These are phyloP conservation scores for Coemansia sp. DNA, from an alignment of 192 early-diverging fungal genomes.

Conservation along the genomic window DNA sequence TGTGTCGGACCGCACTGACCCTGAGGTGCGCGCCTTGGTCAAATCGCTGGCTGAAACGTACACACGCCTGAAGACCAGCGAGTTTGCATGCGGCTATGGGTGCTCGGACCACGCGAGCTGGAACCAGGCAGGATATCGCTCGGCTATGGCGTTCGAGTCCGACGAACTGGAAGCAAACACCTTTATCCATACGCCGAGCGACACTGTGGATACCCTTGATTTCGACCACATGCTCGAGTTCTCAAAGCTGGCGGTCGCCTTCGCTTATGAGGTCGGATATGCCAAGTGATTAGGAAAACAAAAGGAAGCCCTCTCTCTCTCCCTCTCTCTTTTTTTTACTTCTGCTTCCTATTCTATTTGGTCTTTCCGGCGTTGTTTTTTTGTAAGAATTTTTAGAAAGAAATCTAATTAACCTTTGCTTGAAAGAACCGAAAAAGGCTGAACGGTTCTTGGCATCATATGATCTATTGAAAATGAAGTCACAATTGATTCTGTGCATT, in stretches of 20 bases:
- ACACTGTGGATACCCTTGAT: constrained; percentile 72
- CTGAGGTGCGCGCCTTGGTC: constrained; percentile 57
- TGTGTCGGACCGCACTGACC: constrained; percentile 79
- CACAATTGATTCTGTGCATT: too few relatives aligned
- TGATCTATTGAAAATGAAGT: too few relatives aligned
- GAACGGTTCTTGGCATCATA: too few relatives aligned
- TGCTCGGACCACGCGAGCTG: constrained; percentile 93
- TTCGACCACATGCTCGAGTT: constrained; percentile 92
- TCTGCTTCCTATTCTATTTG: neutral
- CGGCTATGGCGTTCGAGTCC: constrained; percentile 82
- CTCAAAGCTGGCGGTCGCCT: constrained; percentile 77
- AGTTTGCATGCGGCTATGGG: constrained; percentile 87
- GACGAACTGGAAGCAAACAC: constrained; percentile 71
- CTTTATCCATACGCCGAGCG: constrained; percentile 80
- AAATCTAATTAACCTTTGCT: neutral
- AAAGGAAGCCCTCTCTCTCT: too few relatives aligned
- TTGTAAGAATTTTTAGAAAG: neutral
- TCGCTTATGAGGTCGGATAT: constrained; percentile 77
- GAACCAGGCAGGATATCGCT: constrained; percentile 82
- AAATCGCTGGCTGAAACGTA: constrained; percentile 64
- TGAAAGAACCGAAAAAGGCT: too few relatives aligned
- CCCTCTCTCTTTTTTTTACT: too few relatives aligned
- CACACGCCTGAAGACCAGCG: constrained; percentile 61
- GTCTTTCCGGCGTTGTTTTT: neutral
- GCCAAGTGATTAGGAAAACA: neutral